Evolutionary conservation across 2,329 filamentous ascomycete species (phyloP), one percentile per base, ranked within the genome.

Genomic region (Fusarium mundagurra): DNA sequence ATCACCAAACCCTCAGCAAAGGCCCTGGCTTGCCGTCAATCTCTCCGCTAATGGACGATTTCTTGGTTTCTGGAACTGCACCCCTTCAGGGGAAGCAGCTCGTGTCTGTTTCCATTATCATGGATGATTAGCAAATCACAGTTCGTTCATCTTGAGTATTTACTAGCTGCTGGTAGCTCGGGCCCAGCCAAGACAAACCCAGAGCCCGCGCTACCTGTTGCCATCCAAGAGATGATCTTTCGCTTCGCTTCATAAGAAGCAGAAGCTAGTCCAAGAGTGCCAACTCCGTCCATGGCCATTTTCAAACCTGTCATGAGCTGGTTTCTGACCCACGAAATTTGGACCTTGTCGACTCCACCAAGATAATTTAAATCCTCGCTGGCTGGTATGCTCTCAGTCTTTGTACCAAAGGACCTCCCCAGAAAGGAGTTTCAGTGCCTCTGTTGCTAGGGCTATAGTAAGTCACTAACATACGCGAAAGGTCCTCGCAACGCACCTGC

Each of bases 161-260:
- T 62, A 61, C 65, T 74, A 75, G 72, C 65, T 58, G n/a, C 61
- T 73, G 34, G 65, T 74, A 75, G 69, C 70, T 65, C 54, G 58
- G 55, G 55, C 73, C 72, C 70, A 65, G 67, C 69, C 72, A 75
- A 68, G 69, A 65, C 62, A 60, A 71, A 54, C 60, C 67, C 61
- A 73, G 51, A 47, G 53, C 18, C 55, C 41, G 61, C 68, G 44
- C 55, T 69, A 57, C 67, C 60, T 45, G 60, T 61, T 69, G 53
- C 63, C 43, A 61, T 72, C 71, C 54, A 61, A 59, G 60, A 65
- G 67, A 60, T 72, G 67, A 74, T 74, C 57, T 65, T 64, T 61
- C 41, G 50, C 60, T 60, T 65, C 67, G 38, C 64, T 58, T 58
- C 64, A 55, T 16, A 50, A 29, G n/a, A 50, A 61, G 39, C 54